Evolutionary conservation across 352 stramenopile species (phyloP), one percentile per base, ranked within the genome.

Genomic region (Blastocystis sp.): DNA sequence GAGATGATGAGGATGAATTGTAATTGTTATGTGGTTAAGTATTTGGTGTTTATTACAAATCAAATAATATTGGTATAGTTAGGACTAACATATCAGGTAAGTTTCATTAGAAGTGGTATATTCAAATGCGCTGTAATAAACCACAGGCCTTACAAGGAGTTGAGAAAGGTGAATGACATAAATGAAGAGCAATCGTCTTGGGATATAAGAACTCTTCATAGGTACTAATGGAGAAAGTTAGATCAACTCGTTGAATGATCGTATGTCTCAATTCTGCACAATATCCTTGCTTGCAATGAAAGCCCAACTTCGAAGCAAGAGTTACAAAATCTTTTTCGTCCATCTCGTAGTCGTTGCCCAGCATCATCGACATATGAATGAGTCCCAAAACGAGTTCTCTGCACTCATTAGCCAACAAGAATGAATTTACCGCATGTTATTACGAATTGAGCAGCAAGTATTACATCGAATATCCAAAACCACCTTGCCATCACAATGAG

Each of bases 1-100:
- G 42, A n/a, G 64, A 76, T 3, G 64, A 76, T 15, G 64, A 76
- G 64, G 60, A 73, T 44, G 60, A 73, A 73, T 35, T 73, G 60
- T 73, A 73, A 73, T 44, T 22, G 60, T 73, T 48, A 73, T 76
- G 64, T 48, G 33, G 53, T 76, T 15, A 44, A 15, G 64, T 79
- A 40, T 79, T 57, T 57, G 40, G 44, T 79, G 33, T 40, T 22
- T 48, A 15, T 35, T 22, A 22, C 9, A 9, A 40, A 70, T 35
- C 24, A 40, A 35, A 40, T 40, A 7, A 40, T 48, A 13, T n/a
- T n/a, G n/a, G n/a, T n/a, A n/a, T n/a, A n/a, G n/a, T n/a, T n/a
- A 62, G 56, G 13, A 62, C 19, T 9, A 9, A 48, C 40, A 48
- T 2, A 48, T 9, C 40, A 48, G 40, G 40, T 48, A 48, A 48